phyloP scores from a whole-genome alignment of 176 grass and related monocot genomes.

The Tillandsia fasciculata region DNA sequence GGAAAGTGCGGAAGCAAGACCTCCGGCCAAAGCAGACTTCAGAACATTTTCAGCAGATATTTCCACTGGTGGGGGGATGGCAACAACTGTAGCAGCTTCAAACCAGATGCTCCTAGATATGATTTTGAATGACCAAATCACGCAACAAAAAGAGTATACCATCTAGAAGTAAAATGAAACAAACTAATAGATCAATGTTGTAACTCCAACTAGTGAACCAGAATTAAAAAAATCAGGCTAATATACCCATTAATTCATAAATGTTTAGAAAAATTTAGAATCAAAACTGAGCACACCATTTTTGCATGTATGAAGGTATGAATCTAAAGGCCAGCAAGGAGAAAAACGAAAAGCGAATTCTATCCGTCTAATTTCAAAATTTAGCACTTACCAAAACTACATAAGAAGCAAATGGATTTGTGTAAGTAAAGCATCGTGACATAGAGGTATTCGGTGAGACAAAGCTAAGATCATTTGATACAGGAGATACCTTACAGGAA shows the following conservation, averaged over 20 bases:
- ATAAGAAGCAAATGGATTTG: background rate
- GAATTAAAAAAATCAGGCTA: background rate
- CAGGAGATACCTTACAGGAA: too few species aligned
- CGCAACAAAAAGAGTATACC: background rate
- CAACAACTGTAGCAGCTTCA: slow-evolving; percentile 90
- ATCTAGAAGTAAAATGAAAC: background rate
- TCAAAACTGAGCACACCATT: background rate
- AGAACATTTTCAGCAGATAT: slow-evolving; percentile 77
- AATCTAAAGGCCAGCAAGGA: too few species aligned
- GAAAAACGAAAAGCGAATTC: too few species aligned
- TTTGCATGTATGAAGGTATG: background rate
- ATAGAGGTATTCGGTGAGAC: background rate
- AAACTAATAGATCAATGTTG: background rate
- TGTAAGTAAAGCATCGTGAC: background rate
- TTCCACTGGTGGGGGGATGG: slow-evolving; percentile 77
- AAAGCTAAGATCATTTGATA: background rate
- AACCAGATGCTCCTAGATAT: slow-evolving; percentile 89
- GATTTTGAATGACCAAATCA: slow-evolving; percentile 22
- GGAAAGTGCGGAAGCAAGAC: slow-evolving; percentile 89
- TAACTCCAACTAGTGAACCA: background rate
- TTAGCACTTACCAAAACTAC: background rate
- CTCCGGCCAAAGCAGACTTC: slow-evolving; percentile 93
- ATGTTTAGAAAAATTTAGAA: background rate
- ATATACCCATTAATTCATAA: background rate
- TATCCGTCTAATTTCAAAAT: too few species aligned